These are phyloP conservation scores for Mortierella sp. DNA, from an alignment of 371 early-diverging fungal genomes.

Conservation along the genomic window DNA sequence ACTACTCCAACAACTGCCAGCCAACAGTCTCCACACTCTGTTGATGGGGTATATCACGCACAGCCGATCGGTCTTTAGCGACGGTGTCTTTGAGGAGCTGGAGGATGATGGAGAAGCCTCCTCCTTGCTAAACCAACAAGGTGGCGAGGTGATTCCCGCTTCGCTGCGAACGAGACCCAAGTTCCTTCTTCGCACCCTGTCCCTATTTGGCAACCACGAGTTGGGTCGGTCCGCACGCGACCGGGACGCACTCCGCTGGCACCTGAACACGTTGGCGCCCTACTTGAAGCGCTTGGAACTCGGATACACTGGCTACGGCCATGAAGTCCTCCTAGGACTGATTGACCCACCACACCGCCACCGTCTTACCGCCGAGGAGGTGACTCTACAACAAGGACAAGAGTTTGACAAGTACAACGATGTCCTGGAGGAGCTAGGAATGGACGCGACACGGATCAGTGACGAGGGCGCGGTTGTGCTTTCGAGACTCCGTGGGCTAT, in stretches of 20 bases:
- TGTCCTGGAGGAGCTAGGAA: conserved; percentile 37
- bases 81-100: conserved; percentile 13
- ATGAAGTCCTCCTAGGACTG: conserved; percentile 22
- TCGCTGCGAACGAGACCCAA: background rate
- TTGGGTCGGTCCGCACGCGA: conserved; percentile 19
- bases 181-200: conserved; percentile 34
- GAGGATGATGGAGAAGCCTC: background rate
- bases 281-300: conserved; percentile 39
- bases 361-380: background rate
- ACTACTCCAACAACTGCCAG: conserved; percentile 22
- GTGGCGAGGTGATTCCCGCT: background rate
- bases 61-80: conserved; percentile 25
- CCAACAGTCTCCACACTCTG: conserved; percentile 33
- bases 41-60: conserved; percentile 33
- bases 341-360: background rate
- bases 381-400: background rate
- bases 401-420: conserved; percentile 8
- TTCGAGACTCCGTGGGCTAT: conserved; percentile 19
- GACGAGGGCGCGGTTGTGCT: conserved; percentile 24
- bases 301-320: conserved; percentile 30
- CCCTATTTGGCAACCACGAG: conserved; percentile 38
- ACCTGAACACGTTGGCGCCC: conserved; percentile 18
- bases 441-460: conserved; percentile 36
- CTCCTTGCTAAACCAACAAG: background rate
- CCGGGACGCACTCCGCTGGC: conserved; percentile 12